A percentile compares a stretch with the other conserved stretches of the same genome.
phyloP scores from a whole-genome alignment of 306 rosid genomes.

The Pueraria montana region DNA sequence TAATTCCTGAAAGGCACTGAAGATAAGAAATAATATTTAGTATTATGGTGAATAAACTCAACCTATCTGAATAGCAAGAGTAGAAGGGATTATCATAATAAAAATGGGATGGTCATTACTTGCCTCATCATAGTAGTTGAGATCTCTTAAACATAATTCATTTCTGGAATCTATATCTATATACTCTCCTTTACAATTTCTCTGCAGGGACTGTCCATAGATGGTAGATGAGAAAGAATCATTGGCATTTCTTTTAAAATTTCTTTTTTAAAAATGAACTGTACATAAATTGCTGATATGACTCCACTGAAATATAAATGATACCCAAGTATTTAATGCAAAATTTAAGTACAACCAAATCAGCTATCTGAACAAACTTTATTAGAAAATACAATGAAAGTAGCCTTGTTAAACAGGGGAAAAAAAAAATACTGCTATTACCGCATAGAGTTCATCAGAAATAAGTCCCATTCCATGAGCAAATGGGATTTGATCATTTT shows the following conservation, averaged over 20 bases:
- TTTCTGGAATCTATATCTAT: slow-evolving; percentile 44
- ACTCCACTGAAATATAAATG: background rate
- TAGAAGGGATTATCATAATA: slow-evolving; percentile 13
- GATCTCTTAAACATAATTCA: slow-evolving; percentile 50
- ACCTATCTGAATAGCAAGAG: background rate
- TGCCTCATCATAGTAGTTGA: slow-evolving; percentile 45
- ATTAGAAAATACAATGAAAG: background rate
- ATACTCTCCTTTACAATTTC: slow-evolving; percentile 63
- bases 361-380: background rate
- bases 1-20: slow-evolving; percentile 60
- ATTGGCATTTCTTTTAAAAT: background rate
- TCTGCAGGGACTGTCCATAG: slow-evolving; percentile 58
- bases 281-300: background rate
- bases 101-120: background rate
- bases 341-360: slow-evolving; percentile 1
- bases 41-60: background rate
- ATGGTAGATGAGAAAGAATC: background rate
- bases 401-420: background rate
- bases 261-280: background rate
- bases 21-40: background rate
- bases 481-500: slow-evolving; percentile 42
- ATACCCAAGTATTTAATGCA: background rate
- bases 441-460: slow-evolving; percentile 72
- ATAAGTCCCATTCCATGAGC: slow-evolving; percentile 76
- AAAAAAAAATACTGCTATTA: slow-evolving; percentile 22